Percentiles rank a stretch among this genome's conserved stretches.
Evolutionary conservation across 2,329 filamentous ascomycete genomes (phyloP).

Genomic region (Emergomyces orientalis): DNA sequence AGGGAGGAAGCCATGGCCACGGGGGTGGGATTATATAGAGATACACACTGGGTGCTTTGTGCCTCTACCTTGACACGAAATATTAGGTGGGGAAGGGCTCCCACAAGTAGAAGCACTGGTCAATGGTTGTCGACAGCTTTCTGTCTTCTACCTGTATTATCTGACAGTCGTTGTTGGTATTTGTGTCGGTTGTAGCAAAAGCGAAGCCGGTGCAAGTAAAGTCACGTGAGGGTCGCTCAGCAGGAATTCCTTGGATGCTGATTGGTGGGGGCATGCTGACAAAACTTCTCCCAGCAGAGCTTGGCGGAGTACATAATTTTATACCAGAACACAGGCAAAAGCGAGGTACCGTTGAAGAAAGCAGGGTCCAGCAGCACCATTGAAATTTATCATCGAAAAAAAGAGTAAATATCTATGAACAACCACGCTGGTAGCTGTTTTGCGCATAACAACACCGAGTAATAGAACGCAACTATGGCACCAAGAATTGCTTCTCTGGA

Average conservation of each 20-base stretch:
- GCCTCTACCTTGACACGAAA: constrained; percentile 32
- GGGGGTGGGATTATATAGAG: constrained; percentile 11
- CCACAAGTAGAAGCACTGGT: constrained; percentile 5
- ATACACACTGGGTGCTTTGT: constrained; percentile 20
- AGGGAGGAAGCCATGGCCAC: constrained; percentile 50
- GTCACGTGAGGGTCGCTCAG: constrained; percentile 2
- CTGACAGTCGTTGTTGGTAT: background rate
- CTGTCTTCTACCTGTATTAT: background rate
- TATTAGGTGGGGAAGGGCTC: constrained; percentile 15
- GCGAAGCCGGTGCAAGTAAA: background rate
- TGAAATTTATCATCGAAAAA: background rate
- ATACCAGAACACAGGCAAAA: background rate
- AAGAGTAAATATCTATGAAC: background rate
- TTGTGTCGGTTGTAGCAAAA: constrained; percentile 2
- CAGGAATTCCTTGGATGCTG: background rate
- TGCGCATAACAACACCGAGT: constrained; percentile 11
- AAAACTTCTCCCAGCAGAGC: background rate
- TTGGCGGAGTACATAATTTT: constrained; percentile 2
- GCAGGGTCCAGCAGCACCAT: background rate
- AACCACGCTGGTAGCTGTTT: background rate
- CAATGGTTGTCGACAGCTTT: background rate
- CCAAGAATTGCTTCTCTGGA: constrained; percentile 35
- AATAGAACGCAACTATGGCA: constrained; percentile 30
- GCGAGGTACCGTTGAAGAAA: background rate
- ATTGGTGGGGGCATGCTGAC: background rate